Evolutionary conservation across 2,329 filamentous ascomycete species (phyloP), one percentile per base, ranked within the genome.

Genomic region (Aspergillus novofumigatus): DNA sequence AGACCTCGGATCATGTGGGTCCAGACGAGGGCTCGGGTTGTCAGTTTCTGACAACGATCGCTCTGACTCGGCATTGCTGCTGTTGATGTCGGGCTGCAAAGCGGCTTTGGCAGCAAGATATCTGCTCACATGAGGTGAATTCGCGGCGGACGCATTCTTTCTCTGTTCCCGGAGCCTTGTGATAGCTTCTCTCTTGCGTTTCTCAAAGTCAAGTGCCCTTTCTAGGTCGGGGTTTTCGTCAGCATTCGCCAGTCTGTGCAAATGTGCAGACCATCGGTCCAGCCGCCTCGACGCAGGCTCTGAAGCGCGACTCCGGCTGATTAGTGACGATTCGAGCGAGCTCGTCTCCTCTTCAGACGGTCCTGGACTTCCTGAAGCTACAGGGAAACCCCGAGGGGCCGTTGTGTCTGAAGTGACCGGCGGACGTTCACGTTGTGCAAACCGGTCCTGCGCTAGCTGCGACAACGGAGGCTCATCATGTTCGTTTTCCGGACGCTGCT

Each of bases 141-240:
- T 60, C 3, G 55, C 57, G 17, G 52, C 42, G 2, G 41, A 44
- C 47, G 59, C 47, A 20, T 53, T 55, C 21, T 58, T 61, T 7
- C 65, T 52, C 42, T 63, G 59, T 53, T 67, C 52, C 25, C 67
- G 66, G 21, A 66, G 64, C 42, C 61, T 54, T n/a, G 65, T 60
- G 20, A 70, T 70, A 14, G 67, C 70, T 3, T 68, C 69, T 57
- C 67, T 72, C 60, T 77, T 76, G 44, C 73, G 67, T 17, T 64
- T 62, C 50, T 77, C 74, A 57, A 75, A 76, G 35, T 76, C 72
- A 49, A 77, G 65, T 23, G 73, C 72, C 11, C 67, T 62, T 44
- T 67, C 63, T 4, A 74, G 48, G 32, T 67, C 66, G 2, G 63
- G 47, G 7, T 60, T 55, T 0, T 61, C 53, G 14, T 44, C 51